phyloP scores from a whole-genome alignment of 1,284 basidiomycete genomes.

The Puccinia novopanici region DNA sequence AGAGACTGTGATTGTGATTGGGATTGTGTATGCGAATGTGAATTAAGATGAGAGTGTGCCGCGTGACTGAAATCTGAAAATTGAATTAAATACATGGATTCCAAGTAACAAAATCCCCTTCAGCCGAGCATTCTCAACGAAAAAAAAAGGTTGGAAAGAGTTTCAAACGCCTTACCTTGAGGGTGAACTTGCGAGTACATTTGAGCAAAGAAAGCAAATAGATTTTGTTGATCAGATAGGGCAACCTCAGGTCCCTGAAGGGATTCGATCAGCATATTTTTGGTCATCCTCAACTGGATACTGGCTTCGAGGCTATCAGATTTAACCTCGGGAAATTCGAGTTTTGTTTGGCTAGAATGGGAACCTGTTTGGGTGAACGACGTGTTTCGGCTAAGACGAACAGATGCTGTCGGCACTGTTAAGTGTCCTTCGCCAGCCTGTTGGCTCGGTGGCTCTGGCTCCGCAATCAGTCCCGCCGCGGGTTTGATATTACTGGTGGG shows the following conservation, averaged over 20 bases:
- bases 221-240: constrained; percentile 76
- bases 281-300: constrained; percentile 82
- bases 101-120: neutral
- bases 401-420: neutral
- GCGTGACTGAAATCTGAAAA: constrained; percentile 9
- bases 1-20: neutral
- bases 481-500: neutral
- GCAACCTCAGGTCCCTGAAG: constrained; percentile 84
- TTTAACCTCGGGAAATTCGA: constrained; percentile 64
- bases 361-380: neutral
- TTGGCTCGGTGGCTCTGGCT: neutral
- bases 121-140: neutral
- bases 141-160: neutral
- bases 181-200: constrained; percentile 51
- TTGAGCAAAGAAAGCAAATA: constrained; percentile 76
- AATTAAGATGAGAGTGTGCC: neutral
- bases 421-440: constrained; percentile 15
- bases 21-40: neutral
- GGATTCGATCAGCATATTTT: constrained; percentile 78
- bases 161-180: constrained; percentile 16
- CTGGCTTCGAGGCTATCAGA: constrained; percentile 75
- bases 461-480: neutral
- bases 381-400: neutral
- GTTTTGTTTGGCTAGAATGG: constrained; percentile 11
- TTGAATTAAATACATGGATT: neutral